Conservation (phyloP, 306 rosid genomes). For the Pterocarpus macrocarpus region DNA sequence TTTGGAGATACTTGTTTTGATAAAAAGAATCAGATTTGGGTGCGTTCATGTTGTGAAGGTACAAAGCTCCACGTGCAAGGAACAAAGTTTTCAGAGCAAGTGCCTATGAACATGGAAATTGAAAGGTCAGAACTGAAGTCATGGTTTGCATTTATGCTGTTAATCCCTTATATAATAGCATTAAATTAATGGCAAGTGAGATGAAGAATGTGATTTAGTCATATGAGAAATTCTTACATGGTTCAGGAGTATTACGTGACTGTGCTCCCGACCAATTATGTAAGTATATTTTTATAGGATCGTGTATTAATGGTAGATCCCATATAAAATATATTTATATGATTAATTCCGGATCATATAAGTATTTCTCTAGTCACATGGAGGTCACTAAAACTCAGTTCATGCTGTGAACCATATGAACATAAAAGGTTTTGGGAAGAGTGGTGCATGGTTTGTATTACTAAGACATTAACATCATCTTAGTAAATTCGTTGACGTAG, state of each 20-base stretch:
- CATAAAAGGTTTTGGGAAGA: background rate
- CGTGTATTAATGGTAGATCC: too few species aligned
- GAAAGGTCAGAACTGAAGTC: background rate
- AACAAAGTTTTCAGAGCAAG: constrained; percentile 18
- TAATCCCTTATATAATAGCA: background rate
- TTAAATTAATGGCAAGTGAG: background rate
- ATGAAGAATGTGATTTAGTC: constrained; percentile 35
- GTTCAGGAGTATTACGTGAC: too few species aligned
- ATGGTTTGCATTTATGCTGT: constrained; percentile 3
- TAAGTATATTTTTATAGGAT: too few species aligned
- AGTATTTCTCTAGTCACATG: too few species aligned
- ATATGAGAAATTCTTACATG: too few species aligned
- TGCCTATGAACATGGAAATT: background rate
- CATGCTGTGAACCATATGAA: background rate
- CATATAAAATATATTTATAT: too few species aligned
- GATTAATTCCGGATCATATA: too few species aligned
- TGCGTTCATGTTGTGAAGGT: constrained; percentile 35
- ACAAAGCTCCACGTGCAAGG: constrained; percentile 55
- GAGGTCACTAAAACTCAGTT: constrained; percentile 9
- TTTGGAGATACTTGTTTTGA: constrained; percentile 14
- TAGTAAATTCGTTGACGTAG: background rate
- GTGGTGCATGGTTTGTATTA: background rate
- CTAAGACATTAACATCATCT: background rate
- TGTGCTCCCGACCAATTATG: too few species aligned
- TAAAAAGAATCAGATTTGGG: constrained; percentile 12